A percentile compares a stretch with the other conserved stretches of the same genome.
Evolutionary conservation across 73 alveolate species (phyloP).

Genomic region (Paramecium sonneborni): DNA sequence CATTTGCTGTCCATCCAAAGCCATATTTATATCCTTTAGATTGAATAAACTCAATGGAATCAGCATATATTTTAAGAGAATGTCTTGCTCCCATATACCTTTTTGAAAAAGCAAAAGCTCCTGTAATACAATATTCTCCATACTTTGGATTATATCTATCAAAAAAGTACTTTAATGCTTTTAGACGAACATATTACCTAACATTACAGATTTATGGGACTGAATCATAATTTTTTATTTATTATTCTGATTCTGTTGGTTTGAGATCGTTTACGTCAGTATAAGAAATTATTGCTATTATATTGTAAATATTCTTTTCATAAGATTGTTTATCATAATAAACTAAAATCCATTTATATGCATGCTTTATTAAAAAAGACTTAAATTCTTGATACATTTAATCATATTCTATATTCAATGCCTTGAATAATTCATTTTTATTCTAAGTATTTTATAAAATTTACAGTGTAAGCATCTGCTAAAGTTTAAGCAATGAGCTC

Average conservation of each 20-base stretch:
- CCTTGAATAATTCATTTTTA: not conserved
- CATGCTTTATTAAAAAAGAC: not conserved
- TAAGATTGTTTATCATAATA: constrained; percentile 28
- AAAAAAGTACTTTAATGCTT: not conserved
- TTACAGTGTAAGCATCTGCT: not conserved
- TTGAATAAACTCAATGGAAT: not conserved
- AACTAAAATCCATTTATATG: constrained; percentile 10
- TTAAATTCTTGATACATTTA: constrained; percentile 4
- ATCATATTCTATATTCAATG: not conserved
- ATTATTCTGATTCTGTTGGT: not conserved
- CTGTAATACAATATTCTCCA: constrained; percentile 22
- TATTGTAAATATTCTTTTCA: not conserved
- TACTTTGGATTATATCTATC: constrained; percentile 36
- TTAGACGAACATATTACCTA: not conserved
- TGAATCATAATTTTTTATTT: not conserved
- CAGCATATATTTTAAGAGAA: not conserved
- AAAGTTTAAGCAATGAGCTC: not conserved
- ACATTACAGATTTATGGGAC: not conserved
- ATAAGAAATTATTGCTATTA: not conserved
- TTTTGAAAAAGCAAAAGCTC: not conserved
- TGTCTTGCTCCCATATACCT: constrained; percentile 1
- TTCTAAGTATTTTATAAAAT: not conserved
- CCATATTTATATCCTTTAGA: constrained; percentile 9
- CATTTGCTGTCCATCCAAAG: constrained; percentile 36
- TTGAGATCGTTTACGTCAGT: not conserved